Evolutionary conservation across 2,329 filamentous ascomycete genomes (phyloP), one percentile per base, ranked within the genome.

Genomic region (Aplosporella prunicola): DNA sequence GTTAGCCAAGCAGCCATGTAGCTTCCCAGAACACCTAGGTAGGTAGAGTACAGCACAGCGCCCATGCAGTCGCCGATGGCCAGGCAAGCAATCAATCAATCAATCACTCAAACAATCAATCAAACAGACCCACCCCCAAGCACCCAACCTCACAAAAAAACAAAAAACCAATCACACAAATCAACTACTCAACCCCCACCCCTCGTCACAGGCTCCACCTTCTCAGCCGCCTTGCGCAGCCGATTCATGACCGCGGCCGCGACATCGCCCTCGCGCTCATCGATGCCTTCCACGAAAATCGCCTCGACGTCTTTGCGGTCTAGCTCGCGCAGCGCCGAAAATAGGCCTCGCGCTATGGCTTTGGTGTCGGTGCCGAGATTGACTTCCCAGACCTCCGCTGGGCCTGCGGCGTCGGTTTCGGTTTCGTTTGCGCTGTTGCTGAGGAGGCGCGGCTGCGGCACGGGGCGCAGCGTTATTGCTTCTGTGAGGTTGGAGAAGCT

Each of bases 251-350:
- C 58, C 3, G 67, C 91, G 16, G 85, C 84, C 14, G 87, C 86
- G 48, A 91, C 80, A 55, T 91, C 83, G 20, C 82, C 78, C 42
- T 55, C 49, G 37, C 83, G 82, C 43, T 76, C 69, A 14, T 67
- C 60, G 40, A 95, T 82, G 2, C 89, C 89, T 57, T 98, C 91
- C 9, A 96, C 85, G 48, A 88, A 83, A 35, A 98, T 95, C 14
- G 82, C 69, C 53, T 91, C 79, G 4, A 86, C 86, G 20, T 78
- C 74, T 44, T 77, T 70, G 50, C 79, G 75, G 57, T 98, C 91
- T 45, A 98, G 71, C 48, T 88, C 83, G 36, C 91, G 72, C 37
- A 98, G 66, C 2, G 86, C 84, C 9, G 85, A 84, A 57, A 98
- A 98, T 10, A 98, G 67, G 0, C 84, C 83, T 49, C 88, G 77